Base-by-base conservation (phyloP, 345 rosid species). In the Zanthoxylum bungeanum region DNA sequence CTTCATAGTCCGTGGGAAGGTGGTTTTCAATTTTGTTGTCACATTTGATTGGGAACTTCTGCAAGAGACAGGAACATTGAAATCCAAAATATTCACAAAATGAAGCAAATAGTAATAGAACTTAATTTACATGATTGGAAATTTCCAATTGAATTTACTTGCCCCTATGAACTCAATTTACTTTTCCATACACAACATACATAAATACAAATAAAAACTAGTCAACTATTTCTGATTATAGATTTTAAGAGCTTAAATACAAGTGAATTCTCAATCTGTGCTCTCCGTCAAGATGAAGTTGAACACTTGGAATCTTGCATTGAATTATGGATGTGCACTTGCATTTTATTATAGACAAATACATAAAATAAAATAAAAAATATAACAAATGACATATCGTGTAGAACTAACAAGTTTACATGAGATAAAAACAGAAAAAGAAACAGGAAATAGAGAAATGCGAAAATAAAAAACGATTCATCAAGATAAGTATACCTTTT, bases 31-130 rank as follows among this genome's bases (percentile, higher is more conserved):
- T 80, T 85, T 68, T 82, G 88, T 73, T 82, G 85, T 76, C 78
- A 36, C 83, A 85, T 85, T 58, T 85, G 88, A 76, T 82, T 82
- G 81, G 83, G 76, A 30, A 80, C 84, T 76, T 85, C 86, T 76
- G 86, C 69, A 78, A 62, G 24, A 66, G 39, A 36, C 34, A 47
- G 36, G 19, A 28, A 24, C 17, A 30, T 11, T 19, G 64, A 51
- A 52, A 73, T 40, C 36, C 17, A 34, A 52, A 16, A 49, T 33
- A 52, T 28, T 24, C 71, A 56, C 52, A 9, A 21, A 60, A 37
- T n/a, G 28, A 21, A 37, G 27, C 21, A 37, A 60, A 60, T 34
- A 16, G 19, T 59, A 2, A 9, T n/a, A n/a, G n/a, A 27, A 31
- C 10, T 21, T 16, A 2, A 24, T 36, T 37, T 0, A 68, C 2